Evolutionary conservation across 345 rosid species (phyloP), one percentile per base, ranked within the genome.

Genomic region (Odontarrhena argentea): DNA sequence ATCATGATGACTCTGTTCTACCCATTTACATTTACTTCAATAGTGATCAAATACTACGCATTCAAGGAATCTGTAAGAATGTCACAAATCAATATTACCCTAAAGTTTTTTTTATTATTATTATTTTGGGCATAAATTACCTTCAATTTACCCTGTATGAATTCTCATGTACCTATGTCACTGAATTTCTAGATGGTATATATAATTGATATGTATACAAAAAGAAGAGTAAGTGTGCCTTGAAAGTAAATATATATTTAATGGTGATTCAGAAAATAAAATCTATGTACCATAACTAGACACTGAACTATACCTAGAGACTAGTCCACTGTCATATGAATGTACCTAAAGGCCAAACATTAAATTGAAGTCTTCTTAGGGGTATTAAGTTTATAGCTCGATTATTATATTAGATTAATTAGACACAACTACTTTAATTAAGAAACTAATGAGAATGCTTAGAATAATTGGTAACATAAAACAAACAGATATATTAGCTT

Each of bases 301-400:
- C 43, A 25, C 71, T 51, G 71, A 58, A 65, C 48, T 42, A 57
- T 53, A 72, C 54, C 37, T 49, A 44, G 42, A 72, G 58, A 72
- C 54, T 65, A 65, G 67, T 58, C 41, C 41, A 73, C 56, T 65
- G 56, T 65, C 71, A 59, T 67, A 73, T 73, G 71, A 73, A 52
- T 65, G 67, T 51, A 43, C 49, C 36, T 36, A 2, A 37, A 46
- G 30, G 14, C 44, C 63, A 63, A 1, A 30, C 58, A 72, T 41
- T 57, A 3, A 32, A 32, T 32, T 32, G 25, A 73, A 51, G 8
- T 56, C 61, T 25, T 45, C 40, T 44, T n/a, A 52, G n/a, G n/a
- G 15, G 49, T 49, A 18, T 41, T 58, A 15, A 50, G 9, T 51
- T 52, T 52, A 69, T 48, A 55, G 15, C 24, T 14, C 25, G 4